phyloP scores from a whole-genome alignment of 2,329 filamentous ascomycete genomes.

The Colletotrichum godetiae region DNA sequence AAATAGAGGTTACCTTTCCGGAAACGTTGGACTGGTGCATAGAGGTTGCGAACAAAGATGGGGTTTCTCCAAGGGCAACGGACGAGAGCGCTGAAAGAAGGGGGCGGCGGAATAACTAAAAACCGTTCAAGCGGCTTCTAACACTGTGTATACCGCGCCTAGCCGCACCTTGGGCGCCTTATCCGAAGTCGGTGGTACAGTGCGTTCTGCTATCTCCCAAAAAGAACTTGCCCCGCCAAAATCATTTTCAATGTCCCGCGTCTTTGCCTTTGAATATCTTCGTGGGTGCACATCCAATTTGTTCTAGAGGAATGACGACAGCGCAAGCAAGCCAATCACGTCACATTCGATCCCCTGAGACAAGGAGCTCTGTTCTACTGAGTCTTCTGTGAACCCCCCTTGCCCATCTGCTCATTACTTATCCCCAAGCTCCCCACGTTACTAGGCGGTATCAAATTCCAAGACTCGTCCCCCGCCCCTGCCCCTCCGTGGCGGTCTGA shows the following conservation, averaged over 20 bases:
- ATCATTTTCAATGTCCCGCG: conserved; percentile 8
- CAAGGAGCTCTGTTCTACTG: background rate
- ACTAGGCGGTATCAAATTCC: conserved; percentile 18
- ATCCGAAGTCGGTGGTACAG: conserved; percentile 30
- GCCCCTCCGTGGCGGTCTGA: conserved; percentile 26
- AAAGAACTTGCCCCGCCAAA: conserved; percentile 30
- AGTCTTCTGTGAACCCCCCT: conserved; percentile 6
- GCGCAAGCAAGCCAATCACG: conserved; percentile 30
- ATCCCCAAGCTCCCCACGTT: conserved; percentile 3
- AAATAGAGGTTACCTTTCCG: background rate
- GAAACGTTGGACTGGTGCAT: background rate
- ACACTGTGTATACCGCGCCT: conserved; percentile 25
- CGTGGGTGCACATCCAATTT: conserved; percentile 15
- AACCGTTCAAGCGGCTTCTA: background rate
- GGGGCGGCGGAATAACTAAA: conserved; percentile 29
- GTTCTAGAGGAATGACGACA: conserved; percentile 31
- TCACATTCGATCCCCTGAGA: conserved; percentile 3
- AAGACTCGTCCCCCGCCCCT: conserved; percentile 13
- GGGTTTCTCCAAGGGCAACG: background rate
- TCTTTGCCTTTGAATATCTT: conserved; percentile 34
- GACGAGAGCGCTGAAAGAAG: background rate
- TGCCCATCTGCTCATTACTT: background rate
- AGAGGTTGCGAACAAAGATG: conserved; percentile 1
- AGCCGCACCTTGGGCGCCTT: background rate
- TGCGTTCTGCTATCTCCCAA: conserved; percentile 6